Conservation (phyloP, 768 basidiomycete species). For the Tremella yokohamensis region DNA sequence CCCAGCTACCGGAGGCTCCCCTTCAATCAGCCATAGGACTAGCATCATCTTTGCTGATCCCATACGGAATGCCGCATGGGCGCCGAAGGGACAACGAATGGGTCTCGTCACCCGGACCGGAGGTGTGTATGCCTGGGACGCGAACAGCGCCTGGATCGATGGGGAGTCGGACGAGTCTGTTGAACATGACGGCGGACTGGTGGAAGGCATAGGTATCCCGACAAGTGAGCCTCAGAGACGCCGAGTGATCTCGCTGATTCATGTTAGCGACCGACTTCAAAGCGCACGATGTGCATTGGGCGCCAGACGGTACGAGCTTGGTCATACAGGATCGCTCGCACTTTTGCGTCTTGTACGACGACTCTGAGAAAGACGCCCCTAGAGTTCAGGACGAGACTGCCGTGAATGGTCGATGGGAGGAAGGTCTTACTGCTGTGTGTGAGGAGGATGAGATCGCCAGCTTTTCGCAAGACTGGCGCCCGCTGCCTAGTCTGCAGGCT, state of each 20-base stretch:
- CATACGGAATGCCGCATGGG: constrained; percentile 71
- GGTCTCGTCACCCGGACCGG: constrained; percentile 18
- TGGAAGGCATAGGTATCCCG: constrained; percentile 85
- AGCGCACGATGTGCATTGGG: constrained; percentile 68
- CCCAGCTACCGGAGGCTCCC: constrained; percentile 54
- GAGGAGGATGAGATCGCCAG: constrained; percentile 29
- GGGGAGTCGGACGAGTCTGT: constrained; percentile 16
- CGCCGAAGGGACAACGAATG: constrained; percentile 54
- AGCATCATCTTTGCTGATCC: constrained; percentile 61
- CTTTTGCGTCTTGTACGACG: constrained; percentile 60
- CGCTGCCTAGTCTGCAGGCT: too few relatives aligned
- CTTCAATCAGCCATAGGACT: constrained; percentile 26
- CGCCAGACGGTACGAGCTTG: constrained; percentile 80
- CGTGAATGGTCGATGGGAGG: constrained; percentile 10
- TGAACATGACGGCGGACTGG: constrained; percentile 60
- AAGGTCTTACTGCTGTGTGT: constrained; percentile 27
- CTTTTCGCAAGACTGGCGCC: background rate
- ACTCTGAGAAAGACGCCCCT: background rate
- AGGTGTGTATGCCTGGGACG: constrained; percentile 46
- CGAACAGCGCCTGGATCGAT: constrained; percentile 42
- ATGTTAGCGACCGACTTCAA: constrained; percentile 63
- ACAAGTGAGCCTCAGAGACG: constrained; percentile 60
- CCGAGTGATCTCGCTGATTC: background rate
- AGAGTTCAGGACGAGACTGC: background rate
- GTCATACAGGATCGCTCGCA: constrained; percentile 69